Evolutionary conservation across 345 rosid genomes (phyloP), one percentile per base, ranked within the genome.

Genomic region (Aquilaria yunnanensis): DNA sequence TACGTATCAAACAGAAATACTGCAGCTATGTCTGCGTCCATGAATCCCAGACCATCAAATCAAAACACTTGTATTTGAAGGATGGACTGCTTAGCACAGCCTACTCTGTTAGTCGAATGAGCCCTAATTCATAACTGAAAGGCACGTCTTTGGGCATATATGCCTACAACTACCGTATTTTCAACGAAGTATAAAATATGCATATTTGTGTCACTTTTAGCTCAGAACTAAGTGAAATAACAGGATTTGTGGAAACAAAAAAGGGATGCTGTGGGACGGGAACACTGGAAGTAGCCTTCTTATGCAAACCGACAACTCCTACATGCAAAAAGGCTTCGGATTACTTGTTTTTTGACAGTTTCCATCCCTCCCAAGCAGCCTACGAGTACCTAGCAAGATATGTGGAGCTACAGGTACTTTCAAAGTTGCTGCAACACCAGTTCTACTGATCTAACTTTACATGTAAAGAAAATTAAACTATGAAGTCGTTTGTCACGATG

Each of bases 181-280:
- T 50, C 23, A 43, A 6, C 14, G 8, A 12, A 37, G 13, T 37
- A 37, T 37, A 23, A 30, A 37, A 29, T 16, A 16, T 16, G 30
- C 46, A 6, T 23, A 2, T 13, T 13, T 14, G n/a, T 61, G n/a
- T 61, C 11, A 14, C n/a, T 14, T 10, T 12, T 14, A 32, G 14
- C 45, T 61, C 10, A 45, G 16, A n/a, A 33, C 30, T 13, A 4
- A 34, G 8, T 57, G 34, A 3, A n/a, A 30, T 6, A 6, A 14
- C 76, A 83, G 88, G 80, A 12, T 79, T 77, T 47, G 68, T 69
- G 48, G 85, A 75, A 30, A 72, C 74, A 12, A 61, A 60, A n/a
- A 73, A 12, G 63, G 83, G 83, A 58, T 81, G 87, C 66, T 87
- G 87, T 43, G 75, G 85, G 54, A 70, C 67, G 4, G 79, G 82